Evolutionary conservation across 2,329 filamentous ascomycete species (phyloP), one percentile per base, ranked within the genome.

Genomic region (Fusarium papillatum): DNA sequence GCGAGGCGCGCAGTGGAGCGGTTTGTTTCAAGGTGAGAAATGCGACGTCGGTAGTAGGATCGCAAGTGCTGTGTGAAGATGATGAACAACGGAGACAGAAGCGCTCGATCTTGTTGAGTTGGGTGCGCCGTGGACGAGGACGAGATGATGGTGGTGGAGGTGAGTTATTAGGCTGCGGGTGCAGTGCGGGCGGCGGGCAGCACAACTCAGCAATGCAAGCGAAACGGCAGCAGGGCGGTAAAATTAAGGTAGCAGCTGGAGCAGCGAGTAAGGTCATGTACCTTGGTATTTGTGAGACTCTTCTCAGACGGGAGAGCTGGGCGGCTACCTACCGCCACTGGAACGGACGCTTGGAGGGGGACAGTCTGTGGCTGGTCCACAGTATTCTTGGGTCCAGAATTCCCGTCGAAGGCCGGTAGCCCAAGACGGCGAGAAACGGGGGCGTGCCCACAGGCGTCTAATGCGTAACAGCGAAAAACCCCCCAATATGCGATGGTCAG

Each of bases 1-100:
- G 76, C 67, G 78, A 76, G 73, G 71, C 66, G 71, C 72, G 77
- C 70, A 66, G 69, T 62, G 63, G 68, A 73, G 70, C 69, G 70
- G 63, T 63, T 68, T 59, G 71, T 69, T 70, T 76, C 61, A 66
- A 63, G 68, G 61, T 76, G 63, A 76, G 48, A 64, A 71, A 74
- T 76, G 75, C 70, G 74, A 71, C 73, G 72, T 68, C 64, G 69
- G 70, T 63, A 66, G 68, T 31, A 71, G 65, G 62, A 66, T 69
- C 68, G 66, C 70, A 55, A 66, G 59, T 41, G 57, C 74, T 75
- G 43, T 65, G 50, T 65, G 43, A 38, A 39, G 39, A 62, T 62
- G 61, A 48, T 50, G 41, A 64, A 36, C 41, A 22, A 55, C 24
- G 43, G 48, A 24, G 55, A 43, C 53, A 31, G 31, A 31, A 31